Percentiles rank a stretch among this genome's conserved stretches.
These are phyloP conservation scores for Carex parvula DNA, from an alignment of 176 grass and related monocot species.

Conservation along the genomic window DNA sequence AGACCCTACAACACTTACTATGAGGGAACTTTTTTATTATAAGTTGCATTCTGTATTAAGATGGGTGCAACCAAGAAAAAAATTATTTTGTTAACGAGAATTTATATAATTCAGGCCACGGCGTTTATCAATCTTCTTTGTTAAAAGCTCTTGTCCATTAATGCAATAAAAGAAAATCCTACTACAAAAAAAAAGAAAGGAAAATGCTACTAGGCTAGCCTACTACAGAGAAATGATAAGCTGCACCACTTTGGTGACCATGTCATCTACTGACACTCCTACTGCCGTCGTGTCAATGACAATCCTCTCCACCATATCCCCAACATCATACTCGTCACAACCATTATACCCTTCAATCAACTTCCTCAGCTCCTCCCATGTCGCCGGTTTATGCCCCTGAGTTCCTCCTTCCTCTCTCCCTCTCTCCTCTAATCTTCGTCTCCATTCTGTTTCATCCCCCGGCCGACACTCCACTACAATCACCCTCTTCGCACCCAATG, in stretches of 20 bases:
- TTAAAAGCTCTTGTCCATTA: not conserved
- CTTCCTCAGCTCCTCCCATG: conserved; percentile 52
- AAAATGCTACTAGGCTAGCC: not conserved
- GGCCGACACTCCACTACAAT: conserved; percentile 65
- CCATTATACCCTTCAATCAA: conserved; percentile 62
- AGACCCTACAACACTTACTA: too few species aligned
- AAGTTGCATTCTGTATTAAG: too few species aligned
- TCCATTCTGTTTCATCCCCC: conserved; percentile 43
- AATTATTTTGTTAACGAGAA: too few species aligned
- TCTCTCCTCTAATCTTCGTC: conserved; percentile 52
- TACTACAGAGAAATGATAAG: conserved; percentile 39
- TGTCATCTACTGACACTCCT: not conserved
- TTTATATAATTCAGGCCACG: too few species aligned
- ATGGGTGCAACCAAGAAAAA: too few species aligned
- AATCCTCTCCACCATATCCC: conserved; percentile 44
- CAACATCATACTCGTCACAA: conserved; percentile 54
- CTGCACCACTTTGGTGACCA: conserved; percentile 33
- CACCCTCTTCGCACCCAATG: conserved; percentile 24
- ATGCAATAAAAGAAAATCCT: not conserved
- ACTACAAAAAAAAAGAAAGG: not conserved
- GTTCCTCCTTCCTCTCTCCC: conserved; percentile 15
- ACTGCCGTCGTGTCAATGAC: conserved; percentile 62
- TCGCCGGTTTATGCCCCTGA: conserved; percentile 62
- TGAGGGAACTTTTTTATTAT: too few species aligned
- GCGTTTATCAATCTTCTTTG: not conserved